A percentile compares a stretch with the other conserved stretches of the same genome.
phyloP scores from a whole-genome alignment of 2,329 filamentous ascomycete genomes.

The Xylaria sp. region DNA sequence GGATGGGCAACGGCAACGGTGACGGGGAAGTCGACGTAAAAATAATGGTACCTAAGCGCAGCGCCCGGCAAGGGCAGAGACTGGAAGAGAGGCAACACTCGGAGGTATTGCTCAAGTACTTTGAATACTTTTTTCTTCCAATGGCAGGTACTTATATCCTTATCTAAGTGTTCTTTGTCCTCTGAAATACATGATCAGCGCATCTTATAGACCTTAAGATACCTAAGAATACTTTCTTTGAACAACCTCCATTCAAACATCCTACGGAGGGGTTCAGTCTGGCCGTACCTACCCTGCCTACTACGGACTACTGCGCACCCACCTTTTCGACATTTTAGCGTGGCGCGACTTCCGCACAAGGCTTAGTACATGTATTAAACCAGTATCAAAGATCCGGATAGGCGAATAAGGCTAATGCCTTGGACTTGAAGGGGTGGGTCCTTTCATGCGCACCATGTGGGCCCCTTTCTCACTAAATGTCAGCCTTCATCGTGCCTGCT shows the following conservation, averaged over 20 bases:
- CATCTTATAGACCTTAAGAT: neutral
- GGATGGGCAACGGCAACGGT: slow-evolving; percentile 3
- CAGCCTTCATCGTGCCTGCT: neutral
- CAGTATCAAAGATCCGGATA: neutral
- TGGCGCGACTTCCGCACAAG: slow-evolving; percentile 8
- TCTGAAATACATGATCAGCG: neutral
- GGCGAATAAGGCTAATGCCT: neutral
- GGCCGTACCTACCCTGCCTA: neutral
- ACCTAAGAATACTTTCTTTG: neutral
- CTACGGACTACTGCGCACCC: neutral
- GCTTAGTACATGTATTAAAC: neutral
- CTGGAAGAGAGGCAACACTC: neutral
- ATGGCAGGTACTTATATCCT: no score
- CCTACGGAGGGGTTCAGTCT: neutral
- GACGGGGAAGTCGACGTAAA: slow-evolving; percentile 16
- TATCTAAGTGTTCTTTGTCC: no score
- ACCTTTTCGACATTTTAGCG: neutral
- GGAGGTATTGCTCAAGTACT: neutral
- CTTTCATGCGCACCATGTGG: neutral
- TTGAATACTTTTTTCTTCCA: no score
- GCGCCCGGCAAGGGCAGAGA: neutral
- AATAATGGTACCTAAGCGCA: neutral
- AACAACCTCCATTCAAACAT: no score
- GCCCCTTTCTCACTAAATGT: no score
- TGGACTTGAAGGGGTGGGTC: neutral